A percentile compares a stretch with the other conserved stretches of the same genome.
phyloP scores from a whole-genome alignment of 495 filamentous ascomycete species.

The Aspergillus cavernicola region DNA sequence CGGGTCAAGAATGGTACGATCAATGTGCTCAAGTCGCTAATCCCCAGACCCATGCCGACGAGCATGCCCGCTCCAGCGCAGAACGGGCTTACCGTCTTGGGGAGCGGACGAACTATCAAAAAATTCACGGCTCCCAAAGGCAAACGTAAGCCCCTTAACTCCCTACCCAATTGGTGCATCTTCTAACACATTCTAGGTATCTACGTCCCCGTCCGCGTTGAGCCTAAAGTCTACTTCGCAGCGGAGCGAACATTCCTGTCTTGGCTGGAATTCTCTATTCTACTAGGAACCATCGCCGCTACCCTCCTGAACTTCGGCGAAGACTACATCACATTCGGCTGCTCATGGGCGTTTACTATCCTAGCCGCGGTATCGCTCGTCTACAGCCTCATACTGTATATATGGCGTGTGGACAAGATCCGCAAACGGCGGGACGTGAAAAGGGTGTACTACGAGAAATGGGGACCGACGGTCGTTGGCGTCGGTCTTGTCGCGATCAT shows the following conservation, averaged over 20 bases:
- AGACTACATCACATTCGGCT: constrained; percentile 52
- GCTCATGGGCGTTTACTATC: constrained; percentile 74
- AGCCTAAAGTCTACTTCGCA: constrained; percentile 97
- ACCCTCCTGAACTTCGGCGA: constrained; percentile 87
- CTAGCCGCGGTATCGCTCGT: constrained; percentile 69
- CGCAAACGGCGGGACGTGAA: constrained; percentile 72
- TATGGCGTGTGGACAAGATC: constrained; percentile 84
- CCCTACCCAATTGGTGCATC: neutral
- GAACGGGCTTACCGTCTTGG: constrained; percentile 45
- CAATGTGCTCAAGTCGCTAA: constrained; percentile 44
- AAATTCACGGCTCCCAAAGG: constrained; percentile 84
- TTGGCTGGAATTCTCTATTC: constrained; percentile 96
- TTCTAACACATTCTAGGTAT: constrained; percentile 54
- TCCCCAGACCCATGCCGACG: constrained; percentile 60
- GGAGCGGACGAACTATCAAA: constrained; percentile 52
- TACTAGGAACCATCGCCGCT: constrained; percentile 86
- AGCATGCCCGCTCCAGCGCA: constrained; percentile 50
- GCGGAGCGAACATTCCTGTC: constrained; percentile 93
- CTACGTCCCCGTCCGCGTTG: constrained; percentile 90
- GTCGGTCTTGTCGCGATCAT: constrained; percentile 67
- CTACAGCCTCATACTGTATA: constrained; percentile 77
- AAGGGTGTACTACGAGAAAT: constrained; percentile 76
- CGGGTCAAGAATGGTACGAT: constrained; percentile 38
- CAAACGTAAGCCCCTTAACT: constrained; percentile 55
- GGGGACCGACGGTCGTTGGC: constrained; percentile 81